Base-by-base conservation (phyloP, 2,329 filamentous ascomycete species). In the Xenoacremonium recifei region DNA sequence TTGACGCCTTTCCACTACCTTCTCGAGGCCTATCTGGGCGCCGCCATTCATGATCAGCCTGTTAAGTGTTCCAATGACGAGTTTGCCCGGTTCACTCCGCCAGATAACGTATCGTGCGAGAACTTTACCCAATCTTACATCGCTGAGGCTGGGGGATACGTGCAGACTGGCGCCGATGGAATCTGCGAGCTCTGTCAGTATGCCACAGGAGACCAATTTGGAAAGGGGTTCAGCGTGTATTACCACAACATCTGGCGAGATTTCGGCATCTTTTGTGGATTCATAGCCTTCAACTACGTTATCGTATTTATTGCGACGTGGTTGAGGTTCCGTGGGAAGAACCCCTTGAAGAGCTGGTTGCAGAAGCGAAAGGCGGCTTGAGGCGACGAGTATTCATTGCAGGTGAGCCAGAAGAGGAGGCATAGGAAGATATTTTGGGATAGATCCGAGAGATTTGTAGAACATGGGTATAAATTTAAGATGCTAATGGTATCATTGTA, bases 1-100 rank as follows among this genome's bases (percentile, higher is more conserved):
- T 68, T 87, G 17, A 81, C 82, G 0, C 84, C 84, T 0, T 85
- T 85, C 62, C 76, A 79, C 47, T 87, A 87, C 51, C 70, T 86
- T 1, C 64, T 88, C 3, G 79, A 84, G 53, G 81, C 72, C 0
- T 73, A 85, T 39, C 67, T 88, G 1, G 77, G 70, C 0, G 73
- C 76, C 12, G 67, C 78, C 0, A 70, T 77, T 0, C 72, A 82
- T 47, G 65, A 73, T 1, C 67, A 81, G 15, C 72, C 75, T 0
- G 73, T 88, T 13, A 47, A 59, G 6, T 88, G 84, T 47, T 64
- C 70, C 1, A 47, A 67, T 4, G 64, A 66, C 1, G 84, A 88
- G 55, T 73, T 81, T 21, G 79, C 82, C 1, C 69, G 71, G 6
- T 87, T 87, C 58, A 56, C 65, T 2, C 65, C 82, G 0, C 85